These are phyloP conservation scores for Metschnikowia dekortorum DNA, from an alignment of 805 yeast genomes.

Conservation along the genomic window DNA sequence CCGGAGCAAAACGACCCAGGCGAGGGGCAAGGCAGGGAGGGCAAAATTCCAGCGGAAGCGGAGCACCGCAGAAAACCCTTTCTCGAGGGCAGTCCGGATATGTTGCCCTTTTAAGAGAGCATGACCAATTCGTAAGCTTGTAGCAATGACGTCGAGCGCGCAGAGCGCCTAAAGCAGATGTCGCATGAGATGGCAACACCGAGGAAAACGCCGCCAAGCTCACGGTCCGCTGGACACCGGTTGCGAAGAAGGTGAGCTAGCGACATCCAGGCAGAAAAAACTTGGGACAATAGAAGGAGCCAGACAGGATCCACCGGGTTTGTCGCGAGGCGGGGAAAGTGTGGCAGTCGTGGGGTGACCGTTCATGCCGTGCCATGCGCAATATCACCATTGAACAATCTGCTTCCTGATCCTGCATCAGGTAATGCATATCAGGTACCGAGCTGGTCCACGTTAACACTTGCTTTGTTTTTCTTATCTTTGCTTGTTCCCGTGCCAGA, in stretches of 20 bases:
- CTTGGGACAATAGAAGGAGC: too few species aligned
- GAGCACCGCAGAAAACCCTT: too few species aligned
- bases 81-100: background rate
- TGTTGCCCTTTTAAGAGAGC: background rate
- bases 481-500: background rate
- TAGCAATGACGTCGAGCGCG: slow-evolving; percentile 2
- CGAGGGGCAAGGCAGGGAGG: too few species aligned
- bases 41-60: too few species aligned
- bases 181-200: background rate
- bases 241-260: too few species aligned
- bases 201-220: background rate
- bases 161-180: background rate
- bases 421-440: slow-evolving; percentile 2
- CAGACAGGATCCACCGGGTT: too few species aligned
- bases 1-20: too few species aligned
- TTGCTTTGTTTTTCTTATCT: background rate
- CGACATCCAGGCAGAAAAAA: too few species aligned
- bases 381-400: background rate
- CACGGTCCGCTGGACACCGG: too few species aligned
- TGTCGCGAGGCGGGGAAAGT: too few species aligned
- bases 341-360: background rate
- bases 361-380: background rate
- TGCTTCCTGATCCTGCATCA: background rate
- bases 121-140: background rate
- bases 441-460: slow-evolving; percentile 1